Percentiles rank a stretch among this genome's conserved stretches.
Conservation (phyloP, 805 yeast genomes). For the Candida sithepensis region DNA sequence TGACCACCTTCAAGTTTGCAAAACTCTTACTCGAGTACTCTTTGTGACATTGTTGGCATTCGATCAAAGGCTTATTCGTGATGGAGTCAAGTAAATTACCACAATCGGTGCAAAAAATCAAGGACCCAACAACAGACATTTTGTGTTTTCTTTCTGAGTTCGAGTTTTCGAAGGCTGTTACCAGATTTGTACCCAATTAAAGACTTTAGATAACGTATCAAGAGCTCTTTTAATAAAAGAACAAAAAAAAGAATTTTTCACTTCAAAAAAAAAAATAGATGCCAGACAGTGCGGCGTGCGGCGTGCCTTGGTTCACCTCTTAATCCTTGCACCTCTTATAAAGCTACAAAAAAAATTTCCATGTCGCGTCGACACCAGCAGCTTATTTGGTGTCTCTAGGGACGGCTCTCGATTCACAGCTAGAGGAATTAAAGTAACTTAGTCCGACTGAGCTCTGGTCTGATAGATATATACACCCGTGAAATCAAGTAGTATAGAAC, state of each 20-base stretch:
- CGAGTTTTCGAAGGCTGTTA: too few relatives aligned
- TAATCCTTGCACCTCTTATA: not conserved
- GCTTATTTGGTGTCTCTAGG: not conserved
- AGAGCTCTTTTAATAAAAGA: not conserved
- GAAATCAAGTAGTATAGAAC: too few relatives aligned
- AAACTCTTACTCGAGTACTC: slow-evolving; percentile 47
- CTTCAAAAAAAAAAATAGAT: not conserved
- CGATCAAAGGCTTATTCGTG: slow-evolving; percentile 43
- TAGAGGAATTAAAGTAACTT: too few relatives aligned
- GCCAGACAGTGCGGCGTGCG: too few relatives aligned
- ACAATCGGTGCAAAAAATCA: slow-evolving; percentile 90
- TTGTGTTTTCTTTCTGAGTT: too few relatives aligned
- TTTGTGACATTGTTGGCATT: slow-evolving; percentile 52
- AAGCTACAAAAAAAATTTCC: not conserved
- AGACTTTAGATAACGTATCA: not conserved
- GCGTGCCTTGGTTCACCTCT: too few relatives aligned
- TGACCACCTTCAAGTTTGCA: slow-evolving; percentile 77
- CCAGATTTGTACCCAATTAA: not conserved
- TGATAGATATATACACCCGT: too few relatives aligned
- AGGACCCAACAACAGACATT: slow-evolving; percentile 95
- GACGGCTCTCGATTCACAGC: too few relatives aligned
- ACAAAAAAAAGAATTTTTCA: not conserved
- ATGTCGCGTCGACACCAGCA: not conserved
- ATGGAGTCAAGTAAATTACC: slow-evolving; percentile 83
- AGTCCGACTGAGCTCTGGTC: too few relatives aligned